Evolutionary conservation across 2,329 filamentous ascomycete genomes (phyloP), one percentile per base, ranked within the genome.

Genomic region (Phaeoacremonium minimum): DNA sequence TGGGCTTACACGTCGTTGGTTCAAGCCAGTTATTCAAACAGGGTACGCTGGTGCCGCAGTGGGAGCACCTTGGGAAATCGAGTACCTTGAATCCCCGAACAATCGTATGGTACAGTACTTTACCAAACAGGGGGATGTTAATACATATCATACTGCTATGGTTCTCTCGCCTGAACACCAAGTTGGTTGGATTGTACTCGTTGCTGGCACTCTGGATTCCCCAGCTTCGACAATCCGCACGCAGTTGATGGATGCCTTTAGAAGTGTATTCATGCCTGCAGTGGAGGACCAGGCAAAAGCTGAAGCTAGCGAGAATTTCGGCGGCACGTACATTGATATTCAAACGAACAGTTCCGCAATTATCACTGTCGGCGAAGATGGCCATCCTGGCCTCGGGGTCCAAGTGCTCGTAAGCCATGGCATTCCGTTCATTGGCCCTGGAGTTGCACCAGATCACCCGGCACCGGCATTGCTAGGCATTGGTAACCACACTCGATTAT

Each of bases 1-100:
- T 0, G 45, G 46, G 6, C 42, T 59, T 31, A 70, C 71, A 1
- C 55, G 64, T 3, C 47, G 53, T 15, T 73, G 69, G 69, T 55
- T 73, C 42, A 68, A 71, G 42, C 68, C 62, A 4, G 48, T 52
- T 4, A 46, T 55, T 6, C 56, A 57, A 44, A 68, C 63, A 2
- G 59, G 60, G 0, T 58, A 53, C 4, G 50, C 52, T 37, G 57
- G 56, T 4, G 53, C 57, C 28, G 56, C 60, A 17, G 52, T 71
- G 19, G 70, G 69, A 7, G 57, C 56, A 6, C 66, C 67, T 0
- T 73, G 68, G 67, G 69, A 73, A 45, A 73, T 73, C 32, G 22
- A 26, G 22, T 26, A 26, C 22, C 9, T 26, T n/a, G 22, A 26
- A n/a, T 9, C 22, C 9, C 9, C 22, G 9, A 26, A 26, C 22